These are phyloP conservation scores for Neoboletus brunneissimus DNA, from an alignment of 768 basidiomycete species.

Conservation along the genomic window DNA sequence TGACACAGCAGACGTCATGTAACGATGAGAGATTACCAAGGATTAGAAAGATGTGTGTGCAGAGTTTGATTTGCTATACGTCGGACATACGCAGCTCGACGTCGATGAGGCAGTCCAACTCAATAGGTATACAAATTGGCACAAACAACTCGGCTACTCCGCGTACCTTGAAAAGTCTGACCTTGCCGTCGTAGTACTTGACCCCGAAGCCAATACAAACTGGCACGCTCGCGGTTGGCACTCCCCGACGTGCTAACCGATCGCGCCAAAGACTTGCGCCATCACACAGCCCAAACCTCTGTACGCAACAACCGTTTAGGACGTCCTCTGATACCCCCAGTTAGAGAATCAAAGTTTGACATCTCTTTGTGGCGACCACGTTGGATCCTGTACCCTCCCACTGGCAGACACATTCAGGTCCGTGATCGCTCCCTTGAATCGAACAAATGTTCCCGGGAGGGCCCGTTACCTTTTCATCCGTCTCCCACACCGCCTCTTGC, in stretches of 20 bases:
- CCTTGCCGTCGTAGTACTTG: too few relatives aligned
- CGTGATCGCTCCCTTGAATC: neutral
- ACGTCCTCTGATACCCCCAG: neutral
- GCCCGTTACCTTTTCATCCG: too few relatives aligned
- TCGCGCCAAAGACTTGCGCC: too few relatives aligned
- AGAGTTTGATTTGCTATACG: neutral
- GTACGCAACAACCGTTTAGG: too few relatives aligned
- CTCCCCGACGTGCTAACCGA: too few relatives aligned
- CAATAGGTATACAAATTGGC: neutral
- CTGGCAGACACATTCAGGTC: neutral
- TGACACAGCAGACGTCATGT: neutral
- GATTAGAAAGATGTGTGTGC: neutral
- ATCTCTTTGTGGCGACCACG: slow-evolving; percentile 5
- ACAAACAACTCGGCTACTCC: neutral
- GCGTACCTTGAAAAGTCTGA: neutral
- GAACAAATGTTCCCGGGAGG: neutral
- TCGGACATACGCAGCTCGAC: neutral
- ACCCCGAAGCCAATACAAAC: neutral
- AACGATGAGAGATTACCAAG: neutral
- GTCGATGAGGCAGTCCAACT: too few relatives aligned
- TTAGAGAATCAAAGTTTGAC: neutral
- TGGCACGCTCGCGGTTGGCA: neutral
- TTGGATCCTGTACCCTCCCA: neutral
- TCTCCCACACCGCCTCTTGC: neutral
- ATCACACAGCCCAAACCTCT: too few relatives aligned